These are phyloP conservation scores for Lablab purpureus DNA, from an alignment of 306 rosid genomes.

Conservation along the genomic window DNA sequence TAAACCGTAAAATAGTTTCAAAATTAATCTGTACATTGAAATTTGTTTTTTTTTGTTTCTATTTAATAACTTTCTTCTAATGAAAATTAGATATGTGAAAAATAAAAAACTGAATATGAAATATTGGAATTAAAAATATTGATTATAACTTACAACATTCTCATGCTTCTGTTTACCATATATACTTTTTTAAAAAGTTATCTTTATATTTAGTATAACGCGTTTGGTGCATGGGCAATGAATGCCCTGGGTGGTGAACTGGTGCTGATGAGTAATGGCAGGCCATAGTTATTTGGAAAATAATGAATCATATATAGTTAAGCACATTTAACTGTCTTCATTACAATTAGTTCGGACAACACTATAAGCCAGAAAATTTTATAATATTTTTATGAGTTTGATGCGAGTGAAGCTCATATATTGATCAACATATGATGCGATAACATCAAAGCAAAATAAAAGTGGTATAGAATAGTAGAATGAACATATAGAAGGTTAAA, in stretches of 20 bases:
- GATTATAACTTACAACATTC: too few species aligned
- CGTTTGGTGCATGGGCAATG: slow-evolving; percentile 2
- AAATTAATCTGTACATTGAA: too few species aligned
- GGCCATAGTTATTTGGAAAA: not conserved
- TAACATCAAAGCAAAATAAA: not conserved
- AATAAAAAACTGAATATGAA: too few species aligned
- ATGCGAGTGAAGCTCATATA: not conserved
- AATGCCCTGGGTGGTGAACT: not conserved
- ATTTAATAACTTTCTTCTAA: too few species aligned
- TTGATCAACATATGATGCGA: not conserved
- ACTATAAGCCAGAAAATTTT: not conserved
- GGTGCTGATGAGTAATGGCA: not conserved
- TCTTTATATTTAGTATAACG: not conserved
- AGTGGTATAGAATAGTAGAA: not conserved
- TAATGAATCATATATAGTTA: not conserved
- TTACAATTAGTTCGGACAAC: not conserved
- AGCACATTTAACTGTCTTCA: not conserved
- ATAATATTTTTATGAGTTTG: not conserved
- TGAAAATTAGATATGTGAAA: too few species aligned
- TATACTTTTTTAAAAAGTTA: too few species aligned
- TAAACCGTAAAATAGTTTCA: too few species aligned
- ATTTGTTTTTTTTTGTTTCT: too few species aligned
- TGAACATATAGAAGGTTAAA: slow-evolving; percentile 9
- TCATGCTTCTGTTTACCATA: too few species aligned
- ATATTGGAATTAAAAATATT: too few species aligned